Evolutionary conservation across 1,139 yeast species (phyloP).

Genomic region (Kluyveromyces sp.): DNA sequence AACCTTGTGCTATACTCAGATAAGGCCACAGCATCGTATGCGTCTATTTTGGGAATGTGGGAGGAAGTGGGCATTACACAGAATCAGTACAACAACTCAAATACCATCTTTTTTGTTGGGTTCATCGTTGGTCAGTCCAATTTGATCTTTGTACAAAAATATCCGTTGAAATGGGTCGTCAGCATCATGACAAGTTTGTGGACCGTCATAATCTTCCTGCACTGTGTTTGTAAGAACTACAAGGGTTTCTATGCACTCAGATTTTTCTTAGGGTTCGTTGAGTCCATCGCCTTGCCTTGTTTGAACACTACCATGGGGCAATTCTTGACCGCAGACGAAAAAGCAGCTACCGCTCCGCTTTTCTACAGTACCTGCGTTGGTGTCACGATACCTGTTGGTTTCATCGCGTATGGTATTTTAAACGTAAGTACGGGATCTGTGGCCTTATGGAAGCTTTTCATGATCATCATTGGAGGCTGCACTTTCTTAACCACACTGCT

Average conservation of each 20-base stretch:
- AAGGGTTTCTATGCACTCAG: slow-evolving; percentile 38
- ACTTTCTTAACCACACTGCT: slow-evolving; percentile 33
- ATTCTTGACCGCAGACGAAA: slow-evolving; percentile 37
- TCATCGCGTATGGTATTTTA: slow-evolving; percentile 40
- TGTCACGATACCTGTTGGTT: slow-evolving; percentile 40
- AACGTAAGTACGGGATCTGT: slow-evolving; percentile 25
- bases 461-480: slow-evolving; percentile 39
- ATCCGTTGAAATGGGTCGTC: slow-evolving; percentile 34
- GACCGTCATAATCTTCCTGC: slow-evolving; percentile 36
- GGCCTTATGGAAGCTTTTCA: slow-evolving; percentile 36
- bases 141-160: slow-evolving; percentile 31
- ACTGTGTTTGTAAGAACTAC: slow-evolving; percentile 36
- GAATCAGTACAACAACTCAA: slow-evolving; percentile 34
- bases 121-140: slow-evolving; percentile 36
- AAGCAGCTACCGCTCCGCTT: slow-evolving; percentile 39
- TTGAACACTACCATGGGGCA: slow-evolving; percentile 38
- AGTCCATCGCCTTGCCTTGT: slow-evolving; percentile 37
- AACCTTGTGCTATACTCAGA: slow-evolving; percentile 39
- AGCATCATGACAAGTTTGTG: slow-evolving; percentile 32
- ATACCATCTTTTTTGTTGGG: slow-evolving; percentile 37
- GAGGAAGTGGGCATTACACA: slow-evolving; percentile 35
- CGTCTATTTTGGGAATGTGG: slow-evolving; percentile 38
- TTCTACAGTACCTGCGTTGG: slow-evolving; percentile 40
- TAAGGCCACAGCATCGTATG: slow-evolving; percentile 39
- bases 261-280: slow-evolving; percentile 41